Conservation (phyloP, 2,329 filamentous ascomycete genomes). For the Fusarium brevicatenulatum region DNA sequence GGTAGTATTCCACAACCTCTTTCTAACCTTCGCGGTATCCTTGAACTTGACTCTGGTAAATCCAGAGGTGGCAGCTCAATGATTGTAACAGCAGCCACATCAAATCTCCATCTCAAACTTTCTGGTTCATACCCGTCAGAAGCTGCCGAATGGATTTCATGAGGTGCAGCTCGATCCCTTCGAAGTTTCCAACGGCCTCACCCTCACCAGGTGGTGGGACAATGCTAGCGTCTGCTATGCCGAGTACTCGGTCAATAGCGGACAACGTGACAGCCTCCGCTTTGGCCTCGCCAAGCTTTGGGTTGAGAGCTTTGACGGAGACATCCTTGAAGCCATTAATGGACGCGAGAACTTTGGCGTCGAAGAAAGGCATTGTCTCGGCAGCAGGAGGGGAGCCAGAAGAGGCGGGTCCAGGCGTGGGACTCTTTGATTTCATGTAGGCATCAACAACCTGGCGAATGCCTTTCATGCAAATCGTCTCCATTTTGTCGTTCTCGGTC, state of each 20-base stretch:
- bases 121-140: slow-evolving; percentile 54
- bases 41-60: not conserved
- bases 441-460: slow-evolving; percentile 56
- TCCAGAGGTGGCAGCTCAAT: not conserved
- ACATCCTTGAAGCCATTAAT: slow-evolving; percentile 58
- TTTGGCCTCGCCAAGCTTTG: slow-evolving; percentile 52
- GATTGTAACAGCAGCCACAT: not conserved
- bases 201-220: slow-evolving; percentile 49
- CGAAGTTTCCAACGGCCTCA: slow-evolving; percentile 49
- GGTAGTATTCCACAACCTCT: slow-evolving; percentile 18
- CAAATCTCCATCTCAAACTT: slow-evolving; percentile 40
- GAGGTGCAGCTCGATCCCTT: slow-evolving; percentile 54
- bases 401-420: slow-evolving; percentile 45
- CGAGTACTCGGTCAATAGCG: slow-evolving; percentile 62
- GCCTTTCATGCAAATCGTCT: slow-evolving; percentile 58
- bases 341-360: slow-evolving; percentile 54
- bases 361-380: slow-evolving; percentile 48
- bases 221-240: slow-evolving; percentile 57
- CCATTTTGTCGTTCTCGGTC: slow-evolving; percentile 58
- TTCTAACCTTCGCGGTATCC: not conserved
- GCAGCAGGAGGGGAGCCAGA: slow-evolving; percentile 35
- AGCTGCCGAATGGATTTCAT: slow-evolving; percentile 55
- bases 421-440: slow-evolving; percentile 52
- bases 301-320: slow-evolving; percentile 56
- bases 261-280: slow-evolving; percentile 61